phyloP scores from a whole-genome alignment of 2,329 filamentous ascomycete species.

The Cordyceps tenuipes region DNA sequence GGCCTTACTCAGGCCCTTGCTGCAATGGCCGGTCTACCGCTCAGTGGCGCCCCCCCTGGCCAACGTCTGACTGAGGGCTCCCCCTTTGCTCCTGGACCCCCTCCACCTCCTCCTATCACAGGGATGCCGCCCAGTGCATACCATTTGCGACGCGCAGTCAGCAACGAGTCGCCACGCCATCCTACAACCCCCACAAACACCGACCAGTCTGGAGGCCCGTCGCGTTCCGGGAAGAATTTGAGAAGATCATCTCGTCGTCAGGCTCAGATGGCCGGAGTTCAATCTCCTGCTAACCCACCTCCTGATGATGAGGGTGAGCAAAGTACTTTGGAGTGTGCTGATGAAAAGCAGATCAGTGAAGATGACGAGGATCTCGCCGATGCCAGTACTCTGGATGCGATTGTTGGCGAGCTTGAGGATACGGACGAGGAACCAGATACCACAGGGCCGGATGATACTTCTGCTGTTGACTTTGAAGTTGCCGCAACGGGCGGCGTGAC shows the following conservation, averaged over 20 bases:
- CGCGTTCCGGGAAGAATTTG: conserved; percentile 49
- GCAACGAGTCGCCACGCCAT: conserved; percentile 25
- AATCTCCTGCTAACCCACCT: conserved; percentile 41
- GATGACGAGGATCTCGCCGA: conserved; percentile 65
- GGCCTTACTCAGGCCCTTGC: conserved; percentile 63
- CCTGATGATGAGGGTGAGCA: conserved; percentile 53
- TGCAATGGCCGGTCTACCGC: conserved; percentile 64
- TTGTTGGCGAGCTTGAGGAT: conserved; percentile 85
- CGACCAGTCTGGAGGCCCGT: conserved; percentile 38
- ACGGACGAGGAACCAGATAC: conserved; percentile 55
- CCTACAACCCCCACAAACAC: conserved; percentile 34
- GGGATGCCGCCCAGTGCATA: conserved; percentile 19
- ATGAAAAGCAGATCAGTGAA: conserved; percentile 75
- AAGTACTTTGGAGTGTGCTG: conserved; percentile 79
- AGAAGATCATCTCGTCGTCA: conserved; percentile 58
- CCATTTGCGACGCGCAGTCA: conserved; percentile 37
- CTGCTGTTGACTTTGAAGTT: conserved; percentile 86
- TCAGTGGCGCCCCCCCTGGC: conserved; percentile 34
- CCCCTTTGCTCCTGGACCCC: conserved; percentile 28
- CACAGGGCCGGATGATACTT: conserved; percentile 47
- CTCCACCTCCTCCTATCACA: conserved; percentile 28
- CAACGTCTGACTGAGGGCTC: conserved; percentile 39
- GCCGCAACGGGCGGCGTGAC: conserved; percentile 80
- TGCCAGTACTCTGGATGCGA: conserved; percentile 63
- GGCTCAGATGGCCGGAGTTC: conserved; percentile 42